These are phyloP conservation scores for Aspergillus sp. DNA, from an alignment of 2,329 filamentous ascomycete genomes.

Conservation along the genomic window DNA sequence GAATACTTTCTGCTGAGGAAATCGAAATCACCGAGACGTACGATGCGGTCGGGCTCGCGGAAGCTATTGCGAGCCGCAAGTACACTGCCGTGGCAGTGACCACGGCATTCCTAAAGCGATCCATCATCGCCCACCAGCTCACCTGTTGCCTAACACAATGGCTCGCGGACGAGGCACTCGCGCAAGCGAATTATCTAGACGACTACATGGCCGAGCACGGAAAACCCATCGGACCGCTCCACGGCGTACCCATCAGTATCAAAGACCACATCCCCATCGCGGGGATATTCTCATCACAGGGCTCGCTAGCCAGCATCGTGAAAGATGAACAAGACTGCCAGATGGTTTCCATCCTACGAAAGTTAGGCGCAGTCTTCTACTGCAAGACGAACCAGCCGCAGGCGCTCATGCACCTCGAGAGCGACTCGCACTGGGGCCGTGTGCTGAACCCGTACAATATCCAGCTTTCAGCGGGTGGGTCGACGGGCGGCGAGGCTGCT, in stretches of 20 bases:
- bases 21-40: not conserved
- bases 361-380: conserved; percentile 27
- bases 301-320: conserved; percentile 8
- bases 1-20: not conserved
- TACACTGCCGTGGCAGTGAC: not conserved
- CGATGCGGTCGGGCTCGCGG: not conserved
- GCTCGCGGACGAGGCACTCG: not conserved
- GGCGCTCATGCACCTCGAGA: conserved; percentile 27
- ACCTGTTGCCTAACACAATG: not conserved
- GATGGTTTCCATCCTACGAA: conserved; percentile 21
- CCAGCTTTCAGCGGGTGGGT: conserved; percentile 24
- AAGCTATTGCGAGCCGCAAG: not conserved
- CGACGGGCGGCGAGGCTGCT: conserved; percentile 35
- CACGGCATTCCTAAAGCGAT: not conserved
- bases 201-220: not conserved
- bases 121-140: not conserved
- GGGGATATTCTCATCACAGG: conserved; percentile 14
- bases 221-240: not conserved
- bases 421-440: conserved; percentile 24
- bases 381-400: conserved; percentile 32
- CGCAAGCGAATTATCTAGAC: not conserved
- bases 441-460: conserved; percentile 25
- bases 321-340: not conserved
- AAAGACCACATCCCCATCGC: not conserved
- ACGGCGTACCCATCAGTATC: conserved; percentile 4